Evolutionary conservation across 1,284 basidiomycete species (phyloP).

Genomic region (Schizophyllum amplum): DNA sequence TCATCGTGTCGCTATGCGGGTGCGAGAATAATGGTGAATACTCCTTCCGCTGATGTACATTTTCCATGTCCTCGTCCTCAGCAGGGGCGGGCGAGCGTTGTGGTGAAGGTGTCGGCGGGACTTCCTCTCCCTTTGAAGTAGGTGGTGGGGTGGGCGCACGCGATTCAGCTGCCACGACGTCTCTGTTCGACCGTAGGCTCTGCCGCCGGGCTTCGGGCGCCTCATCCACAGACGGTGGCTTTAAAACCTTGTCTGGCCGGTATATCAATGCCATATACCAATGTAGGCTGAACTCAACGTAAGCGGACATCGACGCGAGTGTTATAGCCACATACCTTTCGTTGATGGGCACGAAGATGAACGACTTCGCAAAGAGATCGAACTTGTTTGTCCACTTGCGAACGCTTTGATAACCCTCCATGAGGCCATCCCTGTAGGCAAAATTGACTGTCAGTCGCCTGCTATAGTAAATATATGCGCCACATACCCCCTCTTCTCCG

Average conservation of each 20-base stretch:
- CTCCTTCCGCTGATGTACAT: neutral
- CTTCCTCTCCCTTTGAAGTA: neutral
- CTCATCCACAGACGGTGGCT: conserved; percentile 25
- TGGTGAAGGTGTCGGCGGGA: neutral
- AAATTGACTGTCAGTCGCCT: neutral
- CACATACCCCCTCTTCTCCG: conserved; percentile 48
- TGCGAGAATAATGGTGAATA: neutral
- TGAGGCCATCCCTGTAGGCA: conserved; percentile 29
- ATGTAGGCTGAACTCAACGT: conserved; percentile 56
- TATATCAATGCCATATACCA: conserved; percentile 97
- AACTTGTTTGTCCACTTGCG: conserved; percentile 90
- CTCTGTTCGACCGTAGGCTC: neutral
- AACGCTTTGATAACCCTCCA: conserved; percentile 77
- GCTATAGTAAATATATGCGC: neutral
- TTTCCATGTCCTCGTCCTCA: neutral
- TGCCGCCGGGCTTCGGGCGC: neutral
- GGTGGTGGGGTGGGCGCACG: too few relatives aligned
- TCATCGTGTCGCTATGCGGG: neutral
- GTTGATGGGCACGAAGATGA: conserved; percentile 93
- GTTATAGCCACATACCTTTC: conserved; percentile 62
- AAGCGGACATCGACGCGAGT: neutral
- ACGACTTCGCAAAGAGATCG: conserved; percentile 87
- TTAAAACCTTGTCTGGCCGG: conserved; percentile 63
- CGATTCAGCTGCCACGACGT: neutral
- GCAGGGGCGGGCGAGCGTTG: neutral